Conservation (phyloP, 106 monocot genomes). For the Iris macrosiphon region DNA sequence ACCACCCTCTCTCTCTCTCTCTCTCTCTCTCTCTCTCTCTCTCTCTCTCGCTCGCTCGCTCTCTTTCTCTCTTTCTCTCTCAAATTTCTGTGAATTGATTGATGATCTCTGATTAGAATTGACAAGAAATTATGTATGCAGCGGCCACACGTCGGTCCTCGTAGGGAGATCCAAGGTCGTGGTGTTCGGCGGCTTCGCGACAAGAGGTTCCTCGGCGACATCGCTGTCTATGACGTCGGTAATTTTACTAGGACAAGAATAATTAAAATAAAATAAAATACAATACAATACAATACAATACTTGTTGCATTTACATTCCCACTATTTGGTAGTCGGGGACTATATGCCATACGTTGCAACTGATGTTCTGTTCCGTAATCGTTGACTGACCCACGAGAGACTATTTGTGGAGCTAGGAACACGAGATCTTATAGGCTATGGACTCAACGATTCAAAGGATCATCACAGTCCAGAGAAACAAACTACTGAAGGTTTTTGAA, state of each 20-base stretch:
- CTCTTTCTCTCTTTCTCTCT: not conserved
- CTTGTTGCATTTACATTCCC: too few relatives aligned
- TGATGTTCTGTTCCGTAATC: too few relatives aligned
- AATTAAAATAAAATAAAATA: too few relatives aligned
- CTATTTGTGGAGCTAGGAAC: too few relatives aligned
- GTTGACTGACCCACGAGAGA: too few relatives aligned
- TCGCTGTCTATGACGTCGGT: conserved; percentile 79
- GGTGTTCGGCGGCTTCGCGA: conserved; percentile 88
- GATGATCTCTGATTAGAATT: not conserved
- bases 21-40: not conserved
- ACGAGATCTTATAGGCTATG: too few relatives aligned
- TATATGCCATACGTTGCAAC: not conserved
- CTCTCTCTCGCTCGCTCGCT: not conserved
- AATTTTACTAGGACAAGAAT: too few relatives aligned
- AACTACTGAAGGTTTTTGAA: too few relatives aligned
- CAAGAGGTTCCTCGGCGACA: conserved; percentile 60
- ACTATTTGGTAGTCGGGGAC: not conserved
- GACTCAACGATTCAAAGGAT: too few relatives aligned
- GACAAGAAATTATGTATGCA: conserved; percentile 19
- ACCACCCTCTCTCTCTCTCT: conserved; percentile 4
- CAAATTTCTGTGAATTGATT: too few relatives aligned
- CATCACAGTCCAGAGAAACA: too few relatives aligned
- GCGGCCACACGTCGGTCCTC: conserved; percentile 82
- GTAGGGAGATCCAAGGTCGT: conserved; percentile 87
- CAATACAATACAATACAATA: too few relatives aligned